Base-by-base conservation (phyloP, 2,329 filamentous ascomycete species). In the Claviceps digitariae region DNA sequence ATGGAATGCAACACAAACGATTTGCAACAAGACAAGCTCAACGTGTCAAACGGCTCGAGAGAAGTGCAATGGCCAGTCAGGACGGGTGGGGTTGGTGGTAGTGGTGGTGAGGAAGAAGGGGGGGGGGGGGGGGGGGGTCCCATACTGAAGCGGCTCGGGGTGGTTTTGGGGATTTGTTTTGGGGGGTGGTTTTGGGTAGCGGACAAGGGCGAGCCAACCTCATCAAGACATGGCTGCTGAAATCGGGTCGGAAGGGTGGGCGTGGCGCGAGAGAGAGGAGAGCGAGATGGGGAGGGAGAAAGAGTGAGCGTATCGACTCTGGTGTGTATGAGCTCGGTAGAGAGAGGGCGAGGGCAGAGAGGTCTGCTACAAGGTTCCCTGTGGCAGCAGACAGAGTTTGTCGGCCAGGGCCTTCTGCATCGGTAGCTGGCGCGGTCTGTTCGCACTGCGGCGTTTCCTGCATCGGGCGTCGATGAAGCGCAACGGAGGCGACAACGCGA, bases 31-130 rank as follows among this genome's bases (percentile, higher is more conserved):
- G 71, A 29, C 47, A 36, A 45, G 71, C 71, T 73, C 69, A 72
- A 69, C 64, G 67, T 72, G 69, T 65, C 69, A 70, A 67, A 70
- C 69, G 74, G 71, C 69, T 69, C 62, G 65, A 71, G 63, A 21
- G 63, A 21, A 41, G 58, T 62, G 64, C 62, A 65, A 62, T 61
- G 62, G 64, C 47, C 62, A 31, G 29, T 13, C 34, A 38, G 34
- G 45, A 54, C 44, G 45, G 53, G 53, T 63, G 68, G 64, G 64
- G 64, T 67, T 17, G 34, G 13, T 17, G 64, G 66, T 64, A 68
- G 63, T 64, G 63, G 67, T 64, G 66, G 64, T 23, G 9, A 9
- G 8, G 9, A 43, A 12, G 8, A 21, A 43, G 3, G 10, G 9
- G 15, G 21, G 15, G 6, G 10, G 1, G 41, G 41, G 41, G 68